These are phyloP conservation scores for Claviceps sp. DNA, from an alignment of 2,329 filamentous ascomycete genomes.

Conservation along the genomic window DNA sequence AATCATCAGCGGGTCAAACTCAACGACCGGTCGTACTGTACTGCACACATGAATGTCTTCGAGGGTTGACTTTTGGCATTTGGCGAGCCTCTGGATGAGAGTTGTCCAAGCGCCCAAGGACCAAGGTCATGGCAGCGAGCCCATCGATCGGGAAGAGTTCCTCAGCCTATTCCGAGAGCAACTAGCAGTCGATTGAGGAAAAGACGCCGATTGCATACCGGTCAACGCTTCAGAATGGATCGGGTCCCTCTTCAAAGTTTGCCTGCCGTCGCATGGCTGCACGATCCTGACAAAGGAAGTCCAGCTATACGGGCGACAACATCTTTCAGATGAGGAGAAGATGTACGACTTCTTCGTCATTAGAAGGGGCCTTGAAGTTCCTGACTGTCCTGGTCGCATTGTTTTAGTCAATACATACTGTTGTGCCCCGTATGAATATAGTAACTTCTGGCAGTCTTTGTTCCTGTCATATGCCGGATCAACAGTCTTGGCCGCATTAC, in stretches of 20 bases:
- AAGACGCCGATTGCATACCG: neutral
- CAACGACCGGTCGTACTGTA: neutral
- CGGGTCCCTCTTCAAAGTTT: neutral
- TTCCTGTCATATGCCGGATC: no score
- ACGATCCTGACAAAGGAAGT: neutral
- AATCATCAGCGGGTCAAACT: no score
- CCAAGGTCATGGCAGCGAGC: neutral
- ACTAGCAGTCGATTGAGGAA: neutral
- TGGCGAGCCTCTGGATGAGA: neutral
- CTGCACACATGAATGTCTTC: neutral
- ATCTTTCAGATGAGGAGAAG: no score
- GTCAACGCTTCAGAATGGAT: neutral
- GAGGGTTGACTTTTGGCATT: neutral
- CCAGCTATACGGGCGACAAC: no score
- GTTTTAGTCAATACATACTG: no score
- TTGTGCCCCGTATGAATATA: no score
- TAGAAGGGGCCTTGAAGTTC: no score
- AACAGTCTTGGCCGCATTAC: no score
- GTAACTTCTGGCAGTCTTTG: no score
- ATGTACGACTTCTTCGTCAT: no score
- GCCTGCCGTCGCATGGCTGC: neutral
- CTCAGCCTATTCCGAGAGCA: neutral
- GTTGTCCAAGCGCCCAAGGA: neutral
- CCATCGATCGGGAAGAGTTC: neutral
- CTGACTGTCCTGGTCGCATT: no score